Conservation (phyloP, 2,329 filamentous ascomycete species). For the Ophiostoma tasmaniense region DNA sequence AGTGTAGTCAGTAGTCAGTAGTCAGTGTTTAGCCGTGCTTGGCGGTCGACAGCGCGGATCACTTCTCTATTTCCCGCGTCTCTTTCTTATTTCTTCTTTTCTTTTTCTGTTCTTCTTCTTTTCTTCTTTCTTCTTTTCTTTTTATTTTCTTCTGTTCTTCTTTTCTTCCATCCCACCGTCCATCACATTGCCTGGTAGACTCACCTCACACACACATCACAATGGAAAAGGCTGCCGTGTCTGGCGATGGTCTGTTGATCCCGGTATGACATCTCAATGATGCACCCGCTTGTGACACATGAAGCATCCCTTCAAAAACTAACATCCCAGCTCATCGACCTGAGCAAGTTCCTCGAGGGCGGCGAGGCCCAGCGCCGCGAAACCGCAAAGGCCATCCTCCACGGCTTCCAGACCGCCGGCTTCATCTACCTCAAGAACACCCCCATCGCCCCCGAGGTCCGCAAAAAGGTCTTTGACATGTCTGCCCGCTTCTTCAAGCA, state of each 20-base stretch:
- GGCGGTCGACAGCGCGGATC: background rate
- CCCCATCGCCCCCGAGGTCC: slow-evolving; percentile 52
- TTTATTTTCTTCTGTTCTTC: background rate
- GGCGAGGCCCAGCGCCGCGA: slow-evolving; percentile 49
- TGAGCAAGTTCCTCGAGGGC: slow-evolving; percentile 61
- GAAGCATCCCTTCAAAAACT: background rate
- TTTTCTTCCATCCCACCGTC: background rate
- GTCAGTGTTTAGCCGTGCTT: background rate
- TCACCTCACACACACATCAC: slow-evolving; percentile 3
- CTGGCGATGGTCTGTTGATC: slow-evolving; percentile 24
- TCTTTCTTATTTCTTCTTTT: background rate
- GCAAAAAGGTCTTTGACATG: slow-evolving; percentile 54
- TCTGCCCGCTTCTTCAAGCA: slow-evolving; percentile 66
- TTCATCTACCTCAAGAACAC: slow-evolving; percentile 86
- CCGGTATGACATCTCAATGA: slow-evolving; percentile 18
- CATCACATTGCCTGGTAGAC: background rate
- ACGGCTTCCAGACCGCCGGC: slow-evolving; percentile 75
- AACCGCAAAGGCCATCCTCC: slow-evolving; percentile 63
- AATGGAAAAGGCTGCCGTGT: slow-evolving; percentile 29
- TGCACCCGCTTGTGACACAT: background rate
- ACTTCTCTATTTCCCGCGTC: background rate
- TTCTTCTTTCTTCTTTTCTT: background rate
- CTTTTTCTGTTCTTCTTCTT: background rate
- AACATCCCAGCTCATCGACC: slow-evolving; percentile 60
- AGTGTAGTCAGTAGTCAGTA: too few species aligned